Evolutionary conservation across 148 eudicot genomes (phyloP), one percentile per base, ranked within the genome.

Genomic region (Suaeda aralocaspica): DNA sequence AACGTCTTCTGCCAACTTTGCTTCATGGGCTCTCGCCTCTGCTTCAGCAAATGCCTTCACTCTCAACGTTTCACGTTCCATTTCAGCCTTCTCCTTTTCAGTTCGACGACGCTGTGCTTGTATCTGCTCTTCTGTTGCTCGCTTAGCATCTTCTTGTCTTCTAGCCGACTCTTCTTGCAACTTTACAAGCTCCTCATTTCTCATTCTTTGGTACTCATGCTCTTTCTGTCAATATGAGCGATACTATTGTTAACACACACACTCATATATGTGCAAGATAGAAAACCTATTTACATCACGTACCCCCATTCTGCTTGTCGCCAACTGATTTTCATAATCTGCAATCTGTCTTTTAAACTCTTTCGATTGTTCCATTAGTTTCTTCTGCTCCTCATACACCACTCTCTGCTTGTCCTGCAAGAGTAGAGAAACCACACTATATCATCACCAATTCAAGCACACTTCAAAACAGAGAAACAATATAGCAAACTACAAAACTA

Each of bases 101-200:
- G 99, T 94, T 86, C 86, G 91, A 58, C 91, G 86, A 46, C 92
- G 95, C 63, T 86, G 93, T 6, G 89, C 97, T 82, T 94, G 99
- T 69, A 94, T 94, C 75, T 94, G 91, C 77, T 89, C 93, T 64
- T 94, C 97, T 30, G 96, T 89, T 39, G 96, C 91, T 76, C 96
- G 84, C 82, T 90, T 83, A 25, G 91, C 87, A 60, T 78, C 82
- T 76, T 92, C 93, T 71, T 80, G 89, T 76, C 88, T 89, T 72
- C 82, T 79, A 67, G 91, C 65, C 25, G 93, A 88, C 77, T 92
- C 91, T 77, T 88, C 98, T 81, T 92, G 96, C 84, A 89, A 76
- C 77, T 82, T 85, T 30, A 92, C 98, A 64, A 92, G 91, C 79
- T 92, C 98, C 68, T 86, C 88, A 79, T 92, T 89, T 76, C 98